Evolutionary conservation across 257 asterid species (phyloP).

Genomic region (Fraxinus cuspidata): DNA sequence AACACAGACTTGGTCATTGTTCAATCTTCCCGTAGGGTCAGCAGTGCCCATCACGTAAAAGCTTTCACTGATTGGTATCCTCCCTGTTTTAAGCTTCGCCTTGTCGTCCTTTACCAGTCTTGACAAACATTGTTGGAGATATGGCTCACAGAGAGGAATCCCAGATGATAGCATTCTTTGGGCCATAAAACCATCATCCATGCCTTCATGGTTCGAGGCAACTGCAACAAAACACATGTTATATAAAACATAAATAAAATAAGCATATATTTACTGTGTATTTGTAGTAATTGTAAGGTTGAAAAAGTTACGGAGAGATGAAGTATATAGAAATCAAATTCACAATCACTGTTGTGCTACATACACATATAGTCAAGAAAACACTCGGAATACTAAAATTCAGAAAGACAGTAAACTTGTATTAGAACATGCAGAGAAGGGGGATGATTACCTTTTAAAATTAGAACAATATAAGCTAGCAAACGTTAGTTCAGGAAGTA

Average conservation of each 20-base stretch:
- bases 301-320: background rate
- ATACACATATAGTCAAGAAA: background rate
- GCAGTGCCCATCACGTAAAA: slow-evolving; percentile 87
- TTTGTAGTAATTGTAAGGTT: background rate
- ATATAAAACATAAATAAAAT: background rate
- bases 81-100: slow-evolving; percentile 51
- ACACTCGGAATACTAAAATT: background rate
- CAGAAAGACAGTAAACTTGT: slow-evolving; percentile 1
- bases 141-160: slow-evolving; percentile 71
- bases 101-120: slow-evolving; percentile 45
- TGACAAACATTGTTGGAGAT: slow-evolving; percentile 60
- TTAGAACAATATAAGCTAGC: slow-evolving; percentile 5
- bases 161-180: slow-evolving; percentile 73
- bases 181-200: slow-evolving; percentile 48
- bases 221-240: slow-evolving; percentile 49
- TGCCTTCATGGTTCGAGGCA: slow-evolving; percentile 52
- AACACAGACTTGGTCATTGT: slow-evolving; percentile 68
- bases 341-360: background rate
- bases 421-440: background rate
- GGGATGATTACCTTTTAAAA: background rate
- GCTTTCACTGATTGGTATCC: slow-evolving; percentile 68
- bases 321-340: background rate
- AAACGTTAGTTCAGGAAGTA: slow-evolving; percentile 20
- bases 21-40: slow-evolving; percentile 73
- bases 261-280: background rate